Evolutionary conservation across 352 stramenopile genomes (phyloP), one percentile per base, ranked within the genome.

Genomic region (Phytophthora nicotianae): DNA sequence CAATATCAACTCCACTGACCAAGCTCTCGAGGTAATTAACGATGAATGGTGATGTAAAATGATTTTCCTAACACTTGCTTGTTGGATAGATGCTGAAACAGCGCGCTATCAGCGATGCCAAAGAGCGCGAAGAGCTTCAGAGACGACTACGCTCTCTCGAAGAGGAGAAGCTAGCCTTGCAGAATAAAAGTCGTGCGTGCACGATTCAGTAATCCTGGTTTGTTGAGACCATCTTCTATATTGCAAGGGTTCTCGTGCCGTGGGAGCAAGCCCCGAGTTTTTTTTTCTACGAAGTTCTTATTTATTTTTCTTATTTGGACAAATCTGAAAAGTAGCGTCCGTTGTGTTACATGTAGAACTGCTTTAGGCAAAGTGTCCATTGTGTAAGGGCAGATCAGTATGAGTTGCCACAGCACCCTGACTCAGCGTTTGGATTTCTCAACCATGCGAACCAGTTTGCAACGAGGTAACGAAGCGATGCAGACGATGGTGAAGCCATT

Each of bases 71-170:
- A 46, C 40, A 16, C 4, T 6, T 32, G 17, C 19, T 43, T 53
- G 6, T 1, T 41, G 11, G 19, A 6, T 41, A 88, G 80, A 58
- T 89, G 24, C 40, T 88, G 11, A 78, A 81, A 32, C 68, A 80
- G 27, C 74, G 70, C 5, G 69, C 81, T 42, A 55, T 62, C 8
- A 69, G 66, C 26, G 80, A 89, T 55, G 68, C 71, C 3, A 75
- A 76, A 29, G 80, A 88, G 43, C 75, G 77, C 40, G 77, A 89
- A 40, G 75, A 86, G 57, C 71, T 89, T 5, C 77, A 88, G 50
- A 62, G 68, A 20, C 67, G 80, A 38, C 41, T 89, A 23, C 70
- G 68, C 13, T 60, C 67, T 10, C 68, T 89, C 1, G 77, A 88
- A 45, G 80, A 86, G 37, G 77, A 87, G 50, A 89, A 87, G 48